A percentile compares a stretch with the other conserved stretches of the same genome.
Evolutionary conservation across 2,329 filamentous ascomycete genomes (phyloP).

Genomic region (Cordyceps militaris): DNA sequence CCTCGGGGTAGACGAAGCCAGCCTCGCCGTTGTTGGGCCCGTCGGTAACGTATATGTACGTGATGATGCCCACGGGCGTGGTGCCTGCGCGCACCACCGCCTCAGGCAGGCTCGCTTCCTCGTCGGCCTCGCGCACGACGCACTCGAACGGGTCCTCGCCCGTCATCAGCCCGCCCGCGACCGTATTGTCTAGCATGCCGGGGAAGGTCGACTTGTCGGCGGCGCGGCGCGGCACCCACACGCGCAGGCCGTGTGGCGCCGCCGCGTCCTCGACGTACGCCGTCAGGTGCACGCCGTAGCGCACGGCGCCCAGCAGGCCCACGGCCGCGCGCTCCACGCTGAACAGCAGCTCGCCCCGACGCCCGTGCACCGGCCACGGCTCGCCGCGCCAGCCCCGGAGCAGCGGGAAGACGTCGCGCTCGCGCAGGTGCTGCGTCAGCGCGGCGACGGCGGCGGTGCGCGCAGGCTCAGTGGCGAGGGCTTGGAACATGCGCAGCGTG

Average conservation of each 20-base stretch:
- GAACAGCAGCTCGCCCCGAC: conserved; percentile 55
- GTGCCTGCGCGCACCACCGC: conserved; percentile 56
- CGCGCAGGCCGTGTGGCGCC: conserved; percentile 51
- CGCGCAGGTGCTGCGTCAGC: conserved; percentile 61
- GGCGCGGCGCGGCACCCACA: conserved; percentile 80
- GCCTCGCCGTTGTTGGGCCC: conserved; percentile 70
- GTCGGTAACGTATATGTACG: conserved; percentile 79
- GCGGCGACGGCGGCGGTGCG: conserved; percentile 50
- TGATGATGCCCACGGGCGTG: conserved; percentile 60
- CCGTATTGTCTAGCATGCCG: conserved; percentile 91
- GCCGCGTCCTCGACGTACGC: conserved; percentile 51
- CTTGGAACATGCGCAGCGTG: conserved; percentile 57
- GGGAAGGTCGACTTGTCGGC: conserved; percentile 78
- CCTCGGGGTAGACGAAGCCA: conserved; percentile 80
- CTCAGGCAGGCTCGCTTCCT: conserved; percentile 78
- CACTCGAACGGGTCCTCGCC: conserved; percentile 76
- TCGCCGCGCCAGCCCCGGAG: conserved; percentile 76
- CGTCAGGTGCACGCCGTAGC: conserved; percentile 77
- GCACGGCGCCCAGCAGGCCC: conserved; percentile 66
- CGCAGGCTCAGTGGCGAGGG: conserved; percentile 48
- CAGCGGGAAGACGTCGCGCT: conserved; percentile 64
- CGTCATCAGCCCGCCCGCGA: conserved; percentile 71
- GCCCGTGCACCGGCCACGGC: conserved; percentile 69
- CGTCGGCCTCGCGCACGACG: conserved; percentile 75
- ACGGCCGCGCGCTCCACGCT: conserved; percentile 71